phyloP scores from a whole-genome alignment of 2,329 filamentous ascomycete species.

The Penicillium sp. region DNA sequence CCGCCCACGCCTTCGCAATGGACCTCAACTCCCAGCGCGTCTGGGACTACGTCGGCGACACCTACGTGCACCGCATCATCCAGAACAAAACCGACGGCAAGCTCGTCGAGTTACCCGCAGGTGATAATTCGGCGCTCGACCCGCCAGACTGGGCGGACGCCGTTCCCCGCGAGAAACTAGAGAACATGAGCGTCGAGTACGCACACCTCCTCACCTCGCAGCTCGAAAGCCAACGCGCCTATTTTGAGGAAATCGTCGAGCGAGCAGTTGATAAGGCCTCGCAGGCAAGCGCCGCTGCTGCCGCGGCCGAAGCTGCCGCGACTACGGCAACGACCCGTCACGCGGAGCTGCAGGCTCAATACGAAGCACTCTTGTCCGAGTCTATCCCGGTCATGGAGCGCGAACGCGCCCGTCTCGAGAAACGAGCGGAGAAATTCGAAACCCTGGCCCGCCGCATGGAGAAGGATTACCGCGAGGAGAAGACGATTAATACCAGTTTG shows the following conservation, averaged over 20 bases:
- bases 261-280: constrained; percentile 88
- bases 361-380: constrained; percentile 55
- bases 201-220: constrained; percentile 91
- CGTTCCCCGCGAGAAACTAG: constrained; percentile 61
- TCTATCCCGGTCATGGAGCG: constrained; percentile 70
- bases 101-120: constrained; percentile 80
- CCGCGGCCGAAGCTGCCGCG: constrained; percentile 60
- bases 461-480: constrained; percentile 81
- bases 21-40: constrained; percentile 93
- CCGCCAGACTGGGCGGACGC: constrained; percentile 48
- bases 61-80: constrained; percentile 93
- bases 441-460: constrained; percentile 74
- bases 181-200: constrained; percentile 88
- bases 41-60: constrained; percentile 96
- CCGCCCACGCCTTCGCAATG: constrained; percentile 86
- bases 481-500: constrained; percentile 76
- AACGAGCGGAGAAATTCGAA: constrained; percentile 70
- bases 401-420: constrained; percentile 68
- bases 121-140: constrained; percentile 47
- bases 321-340: constrained; percentile 61
- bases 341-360: constrained; percentile 58
- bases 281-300: constrained; percentile 62
- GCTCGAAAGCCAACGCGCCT: constrained; percentile 86
- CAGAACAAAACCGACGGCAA: constrained; percentile 92
- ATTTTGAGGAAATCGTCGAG: constrained; percentile 90